phyloP scores from a whole-genome alignment of 2,329 filamentous ascomycete genomes.

The Aspergillus tubingensis region DNA sequence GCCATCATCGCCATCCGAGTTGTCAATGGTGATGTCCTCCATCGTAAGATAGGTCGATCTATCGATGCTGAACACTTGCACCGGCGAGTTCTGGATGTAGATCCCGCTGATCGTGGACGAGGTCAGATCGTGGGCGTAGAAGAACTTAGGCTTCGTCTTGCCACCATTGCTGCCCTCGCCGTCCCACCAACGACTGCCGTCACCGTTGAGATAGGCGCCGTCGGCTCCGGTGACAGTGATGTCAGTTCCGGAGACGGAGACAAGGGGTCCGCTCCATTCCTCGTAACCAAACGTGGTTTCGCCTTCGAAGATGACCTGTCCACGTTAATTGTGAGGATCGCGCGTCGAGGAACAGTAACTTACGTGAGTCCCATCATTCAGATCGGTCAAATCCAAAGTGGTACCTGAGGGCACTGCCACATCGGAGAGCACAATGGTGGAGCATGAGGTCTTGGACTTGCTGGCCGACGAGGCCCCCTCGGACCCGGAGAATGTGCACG shows the following conservation, averaged over 20 bases:
- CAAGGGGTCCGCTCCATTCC: slow-evolving; percentile 65
- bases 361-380: slow-evolving; percentile 4
- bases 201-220: slow-evolving; percentile 58
- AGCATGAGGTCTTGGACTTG: slow-evolving; percentile 7
- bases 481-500: not conserved
- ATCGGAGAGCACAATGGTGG: slow-evolving; percentile 2
- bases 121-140: slow-evolving; percentile 48
- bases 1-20: slow-evolving; percentile 54
- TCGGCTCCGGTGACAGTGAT: slow-evolving; percentile 55
- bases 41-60: slow-evolving; percentile 54
- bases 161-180: slow-evolving; percentile 61
- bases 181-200: slow-evolving; percentile 63
- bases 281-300: slow-evolving; percentile 67
- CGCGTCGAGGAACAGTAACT: no score
- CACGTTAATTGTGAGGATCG: not conserved
- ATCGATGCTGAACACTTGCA: slow-evolving; percentile 40
- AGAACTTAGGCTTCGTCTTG: slow-evolving; percentile 67
- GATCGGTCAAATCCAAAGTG: not conserved
- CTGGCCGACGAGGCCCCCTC: not conserved
- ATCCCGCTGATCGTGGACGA: slow-evolving; percentile 37
- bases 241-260: slow-evolving; percentile 60
- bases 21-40: slow-evolving; percentile 57
- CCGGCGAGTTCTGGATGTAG: slow-evolving; percentile 40
- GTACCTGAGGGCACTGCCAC: not conserved
- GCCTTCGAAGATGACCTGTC: slow-evolving; percentile 61